These are phyloP conservation scores for Metschnikowia rubicola DNA, from an alignment of 805 yeast species.

Conservation along the genomic window DNA sequence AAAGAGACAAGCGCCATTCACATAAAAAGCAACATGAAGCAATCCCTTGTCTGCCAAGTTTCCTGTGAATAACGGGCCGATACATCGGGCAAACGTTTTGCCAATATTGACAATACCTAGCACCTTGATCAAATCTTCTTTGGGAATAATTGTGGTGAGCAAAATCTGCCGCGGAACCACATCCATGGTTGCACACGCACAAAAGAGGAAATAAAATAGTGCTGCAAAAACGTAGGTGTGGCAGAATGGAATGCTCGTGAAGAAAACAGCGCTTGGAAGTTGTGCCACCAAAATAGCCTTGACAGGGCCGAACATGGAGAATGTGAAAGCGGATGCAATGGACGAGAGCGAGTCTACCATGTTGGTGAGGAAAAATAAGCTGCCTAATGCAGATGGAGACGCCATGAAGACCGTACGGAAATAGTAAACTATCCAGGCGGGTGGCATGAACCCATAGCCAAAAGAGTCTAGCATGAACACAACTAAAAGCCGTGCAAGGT, in stretches of 20 bases:
- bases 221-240: conserved; percentile 44
- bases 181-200: conserved; percentile 73
- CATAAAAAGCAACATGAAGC: conserved; percentile 49
- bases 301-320: conserved; percentile 72
- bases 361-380: conserved; percentile 62
- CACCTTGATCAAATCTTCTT: conserved; percentile 65
- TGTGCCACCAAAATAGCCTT: conserved; percentile 72
- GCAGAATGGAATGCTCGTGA: conserved; percentile 37
- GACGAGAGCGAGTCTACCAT: conserved; percentile 65
- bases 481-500: conserved; percentile 47
- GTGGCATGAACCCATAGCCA: conserved; percentile 85
- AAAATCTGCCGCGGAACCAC: conserved; percentile 88
- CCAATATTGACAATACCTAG: conserved; percentile 85
- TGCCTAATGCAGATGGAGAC: conserved; percentile 59
- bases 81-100: conserved; percentile 77
- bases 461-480: conserved; percentile 83
- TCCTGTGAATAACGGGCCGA: conserved; percentile 83
- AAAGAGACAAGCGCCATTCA: conserved; percentile 50
- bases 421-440: conserved; percentile 85
- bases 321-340: conserved; percentile 69
- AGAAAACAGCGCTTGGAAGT: conserved; percentile 69
- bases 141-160: conserved; percentile 61
- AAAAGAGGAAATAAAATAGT: conserved; percentile 42
- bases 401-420: conserved; percentile 55
- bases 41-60: conserved; percentile 51